Conservation (phyloP, 116 monocot genomes). For the Trichopus zeylanicus region DNA sequence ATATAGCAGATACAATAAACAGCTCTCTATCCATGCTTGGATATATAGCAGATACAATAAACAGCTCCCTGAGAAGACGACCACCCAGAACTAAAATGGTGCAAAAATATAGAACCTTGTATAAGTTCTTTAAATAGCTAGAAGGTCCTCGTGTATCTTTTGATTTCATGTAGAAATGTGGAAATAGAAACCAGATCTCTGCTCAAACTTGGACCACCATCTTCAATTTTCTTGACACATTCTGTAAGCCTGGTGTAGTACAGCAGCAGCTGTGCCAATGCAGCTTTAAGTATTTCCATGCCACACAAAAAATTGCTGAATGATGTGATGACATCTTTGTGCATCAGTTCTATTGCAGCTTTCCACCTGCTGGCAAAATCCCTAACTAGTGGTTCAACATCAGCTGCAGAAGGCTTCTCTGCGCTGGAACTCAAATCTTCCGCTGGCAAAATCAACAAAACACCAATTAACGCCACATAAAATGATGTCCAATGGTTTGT, state of each 20-base stretch:
- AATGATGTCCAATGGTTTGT: constrained; percentile 1
- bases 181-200: constrained; percentile 96
- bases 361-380: constrained; percentile 89
- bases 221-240: constrained; percentile 66
- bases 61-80: no score
- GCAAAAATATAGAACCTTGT: no score
- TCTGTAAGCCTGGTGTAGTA: constrained; percentile 91
- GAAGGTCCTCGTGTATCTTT: constrained; percentile 93
- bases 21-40: no score
- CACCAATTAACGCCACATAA: neutral
- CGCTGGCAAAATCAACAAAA: constrained; percentile 22
- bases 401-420: constrained; percentile 43
- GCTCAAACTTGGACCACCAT: constrained; percentile 71
- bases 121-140: constrained; percentile 28
- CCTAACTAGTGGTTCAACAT: constrained; percentile 72
- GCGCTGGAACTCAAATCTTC: constrained; percentile 46
- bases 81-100: no score
- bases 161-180: constrained; percentile 89
- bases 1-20: no score
- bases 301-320: constrained; percentile 97
- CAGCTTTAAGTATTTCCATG: constrained; percentile 92
- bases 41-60: no score
- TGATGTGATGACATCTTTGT: constrained; percentile 95
- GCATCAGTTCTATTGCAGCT: constrained; percentile 89
- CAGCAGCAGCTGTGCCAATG: constrained; percentile 77